A percentile compares a stretch with the other conserved stretches of the same genome.
These are phyloP conservation scores for Beta vulgaris DNA, from an alignment of 148 eudicot genomes.

Conservation along the genomic window DNA sequence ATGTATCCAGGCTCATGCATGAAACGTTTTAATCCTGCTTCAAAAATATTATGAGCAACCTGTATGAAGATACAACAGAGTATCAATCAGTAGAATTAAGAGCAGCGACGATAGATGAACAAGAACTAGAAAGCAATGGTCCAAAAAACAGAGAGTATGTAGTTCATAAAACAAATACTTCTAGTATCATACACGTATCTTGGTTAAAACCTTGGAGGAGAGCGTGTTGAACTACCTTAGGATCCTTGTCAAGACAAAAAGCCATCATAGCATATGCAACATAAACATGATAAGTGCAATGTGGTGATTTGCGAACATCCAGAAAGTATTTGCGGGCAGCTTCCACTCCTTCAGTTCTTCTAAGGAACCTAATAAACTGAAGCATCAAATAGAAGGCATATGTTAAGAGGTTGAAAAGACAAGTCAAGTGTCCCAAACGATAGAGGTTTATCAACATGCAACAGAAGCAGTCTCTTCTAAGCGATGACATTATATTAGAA, in stretches of 20 bases:
- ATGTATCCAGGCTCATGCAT: slow-evolving; percentile 98
- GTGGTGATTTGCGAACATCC: slow-evolving; percentile 85
- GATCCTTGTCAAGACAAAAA: slow-evolving; percentile 96
- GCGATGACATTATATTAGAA: neutral
- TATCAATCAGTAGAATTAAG: slow-evolving; percentile 1
- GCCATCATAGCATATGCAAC: slow-evolving; percentile 96
- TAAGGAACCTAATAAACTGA: slow-evolving; percentile 89
- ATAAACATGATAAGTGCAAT: slow-evolving; percentile 93
- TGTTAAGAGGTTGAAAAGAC: neutral
- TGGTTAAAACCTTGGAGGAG: neutral
- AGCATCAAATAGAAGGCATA: slow-evolving; percentile 32
- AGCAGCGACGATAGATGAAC: neutral
- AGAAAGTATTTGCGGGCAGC: slow-evolving; percentile 92
- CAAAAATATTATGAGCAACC: slow-evolving; percentile 95
- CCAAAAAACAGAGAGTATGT: slow-evolving; percentile 1
- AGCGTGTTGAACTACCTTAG: slow-evolving; percentile 55
- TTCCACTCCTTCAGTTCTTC: slow-evolving; percentile 98
- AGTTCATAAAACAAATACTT: neutral
- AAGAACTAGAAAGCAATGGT: neutral
- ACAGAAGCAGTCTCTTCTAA: neutral
- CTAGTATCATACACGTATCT: slow-evolving; percentile 4
- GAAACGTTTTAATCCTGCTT: slow-evolving; percentile 89
- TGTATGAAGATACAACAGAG: slow-evolving; percentile 39
- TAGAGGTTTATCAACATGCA: neutral
- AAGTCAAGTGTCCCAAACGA: neutral